Evolutionary conservation across 139 green algal genomes (phyloP).

Genomic region (Coelastrella sp.): DNA sequence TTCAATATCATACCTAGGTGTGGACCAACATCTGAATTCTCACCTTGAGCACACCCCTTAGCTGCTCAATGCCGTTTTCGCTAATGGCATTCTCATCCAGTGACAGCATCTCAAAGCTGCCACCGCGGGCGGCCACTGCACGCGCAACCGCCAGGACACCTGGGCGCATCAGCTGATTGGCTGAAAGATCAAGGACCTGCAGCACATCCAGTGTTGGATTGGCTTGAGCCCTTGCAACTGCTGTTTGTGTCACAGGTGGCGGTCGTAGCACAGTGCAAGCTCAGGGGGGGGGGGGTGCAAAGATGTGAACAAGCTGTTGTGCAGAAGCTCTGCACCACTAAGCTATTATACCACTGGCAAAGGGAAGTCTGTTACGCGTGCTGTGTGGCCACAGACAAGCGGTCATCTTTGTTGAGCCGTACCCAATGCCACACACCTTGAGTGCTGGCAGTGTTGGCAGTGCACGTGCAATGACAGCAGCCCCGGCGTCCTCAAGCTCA

Average conservation of each 20-base stretch:
- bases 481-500: constrained; percentile 88
- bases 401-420: not conserved
- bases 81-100: constrained; percentile 91
- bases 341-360: no score
- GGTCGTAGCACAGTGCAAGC: no score
- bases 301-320: no score
- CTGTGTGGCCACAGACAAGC: no score
- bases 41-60: constrained; percentile 52
- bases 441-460: constrained; percentile 45
- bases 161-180: constrained; percentile 78
- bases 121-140: constrained; percentile 42
- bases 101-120: constrained; percentile 68
- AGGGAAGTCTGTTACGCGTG: no score
- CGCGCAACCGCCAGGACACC: constrained; percentile 73
- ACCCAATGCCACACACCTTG: not conserved
- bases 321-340: no score
- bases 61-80: constrained; percentile 67
- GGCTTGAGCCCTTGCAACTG: no score
- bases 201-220: not conserved
- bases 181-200: constrained; percentile 68
- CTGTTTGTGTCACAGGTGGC: no score
- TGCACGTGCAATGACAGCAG: constrained; percentile 62
- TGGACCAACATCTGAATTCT: not conserved
- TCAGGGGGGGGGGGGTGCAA: no score
- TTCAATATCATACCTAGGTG: no score